A percentile compares a stretch with the other conserved stretches of the same genome.
Conservation (phyloP, 306 rosid species). For the Herpetospermum pedunculosum region DNA sequence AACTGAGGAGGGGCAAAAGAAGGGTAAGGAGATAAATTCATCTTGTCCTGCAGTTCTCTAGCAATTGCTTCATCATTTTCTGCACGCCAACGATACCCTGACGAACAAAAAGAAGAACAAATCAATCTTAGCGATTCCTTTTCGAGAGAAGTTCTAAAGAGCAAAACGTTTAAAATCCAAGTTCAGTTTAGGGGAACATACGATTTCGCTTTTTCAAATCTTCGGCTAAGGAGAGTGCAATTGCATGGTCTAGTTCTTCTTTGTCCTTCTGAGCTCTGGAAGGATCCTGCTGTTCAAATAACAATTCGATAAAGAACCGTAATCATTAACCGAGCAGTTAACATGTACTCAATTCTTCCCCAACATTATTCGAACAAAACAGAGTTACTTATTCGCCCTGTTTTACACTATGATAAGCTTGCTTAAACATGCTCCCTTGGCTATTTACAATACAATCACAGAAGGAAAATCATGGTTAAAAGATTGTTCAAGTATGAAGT, state of each 20-base stretch:
- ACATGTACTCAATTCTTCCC: not conserved
- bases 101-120: conserved; percentile 7
- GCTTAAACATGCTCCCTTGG: not conserved
- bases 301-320: not conserved
- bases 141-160: not conserved
- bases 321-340: not conserved
- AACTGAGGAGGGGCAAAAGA: conserved; percentile 34
- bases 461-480: not conserved
- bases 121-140: conserved; percentile 1
- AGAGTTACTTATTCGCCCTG: not conserved
- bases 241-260: conserved; percentile 62
- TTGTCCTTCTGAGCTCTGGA: conserved; percentile 65
- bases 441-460: not conserved
- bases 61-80: conserved; percentile 38
- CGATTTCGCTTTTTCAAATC: conserved; percentile 59
- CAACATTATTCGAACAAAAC: not conserved
- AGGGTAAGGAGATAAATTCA: conserved; percentile 37
- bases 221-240: conserved; percentile 55
- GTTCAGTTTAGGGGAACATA: not conserved
- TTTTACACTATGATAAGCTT: not conserved
- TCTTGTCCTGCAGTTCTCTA: conserved; percentile 31
- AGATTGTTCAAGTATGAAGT: not conserved
- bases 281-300: conserved; percentile 48
- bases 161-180: not conserved
- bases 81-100: conserved; percentile 42